Evolutionary conservation across 495 filamentous ascomycete genomes (phyloP).

Genomic region (Xylaria venustula): DNA sequence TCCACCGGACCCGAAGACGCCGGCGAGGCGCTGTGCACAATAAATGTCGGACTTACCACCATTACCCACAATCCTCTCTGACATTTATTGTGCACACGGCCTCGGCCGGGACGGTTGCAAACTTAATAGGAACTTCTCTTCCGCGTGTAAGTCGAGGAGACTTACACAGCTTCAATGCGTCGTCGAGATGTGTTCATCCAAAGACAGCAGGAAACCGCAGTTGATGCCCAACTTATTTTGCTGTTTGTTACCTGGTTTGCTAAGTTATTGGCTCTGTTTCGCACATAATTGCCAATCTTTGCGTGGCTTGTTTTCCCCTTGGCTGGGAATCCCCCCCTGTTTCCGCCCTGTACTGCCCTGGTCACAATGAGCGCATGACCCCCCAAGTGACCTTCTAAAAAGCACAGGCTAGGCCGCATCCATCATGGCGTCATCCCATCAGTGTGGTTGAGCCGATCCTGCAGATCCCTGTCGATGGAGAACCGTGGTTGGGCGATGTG

Average conservation of each 20-base stretch:
- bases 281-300: neutral
- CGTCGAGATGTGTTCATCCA: no score
- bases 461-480: constrained; percentile 22
- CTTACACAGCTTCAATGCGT: no score
- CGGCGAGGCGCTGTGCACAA: no score
- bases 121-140: no score
- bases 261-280: neutral
- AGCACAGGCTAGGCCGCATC: constrained; percentile 3
- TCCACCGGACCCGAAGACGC: neutral
- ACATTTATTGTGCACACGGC: no score
- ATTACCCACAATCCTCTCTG: no score
- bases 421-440: constrained; percentile 28
- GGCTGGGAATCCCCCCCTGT: neutral
- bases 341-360: neutral
- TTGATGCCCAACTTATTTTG: no score
- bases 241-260: no score
- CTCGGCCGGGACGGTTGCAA: no score
- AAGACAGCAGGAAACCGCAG: no score
- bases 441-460: constrained; percentile 26
- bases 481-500: constrained; percentile 19
- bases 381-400: neutral
- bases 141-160: no score
- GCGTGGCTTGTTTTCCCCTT: constrained; percentile 2
- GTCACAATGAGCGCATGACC: constrained; percentile 15
- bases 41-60: no score